phyloP scores from a whole-genome alignment of 139 green algal species.

The Micromonas commoda region DNA sequence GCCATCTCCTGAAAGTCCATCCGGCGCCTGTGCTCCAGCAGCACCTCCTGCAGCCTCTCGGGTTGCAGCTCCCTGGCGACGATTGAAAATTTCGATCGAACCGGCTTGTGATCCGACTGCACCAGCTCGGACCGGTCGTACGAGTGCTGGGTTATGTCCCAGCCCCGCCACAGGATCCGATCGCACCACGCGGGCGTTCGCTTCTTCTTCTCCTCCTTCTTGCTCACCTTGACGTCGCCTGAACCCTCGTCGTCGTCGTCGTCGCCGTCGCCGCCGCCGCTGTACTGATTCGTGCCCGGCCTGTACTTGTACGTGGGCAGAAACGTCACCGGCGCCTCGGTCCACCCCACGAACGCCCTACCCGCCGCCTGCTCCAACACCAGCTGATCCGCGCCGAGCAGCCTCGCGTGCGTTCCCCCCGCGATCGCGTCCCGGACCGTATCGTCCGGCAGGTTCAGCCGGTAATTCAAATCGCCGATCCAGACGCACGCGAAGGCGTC shows the following conservation, averaged over 20 bases:
- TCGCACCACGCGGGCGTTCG: constrained; percentile 74
- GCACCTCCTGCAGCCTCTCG: constrained; percentile 41
- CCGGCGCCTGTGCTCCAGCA: constrained; percentile 39
- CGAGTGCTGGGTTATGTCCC: constrained; percentile 57
- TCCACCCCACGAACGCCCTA: constrained; percentile 57
- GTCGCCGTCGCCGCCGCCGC: constrained; percentile 10
- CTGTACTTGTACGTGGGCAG: constrained; percentile 92
- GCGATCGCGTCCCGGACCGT: constrained; percentile 26
- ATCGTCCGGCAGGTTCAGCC: constrained; percentile 41
- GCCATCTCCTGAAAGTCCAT: constrained; percentile 50
- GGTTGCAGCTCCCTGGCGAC: constrained; percentile 1
- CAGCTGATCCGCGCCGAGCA: constrained; percentile 60
- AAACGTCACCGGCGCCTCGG: constrained; percentile 72
- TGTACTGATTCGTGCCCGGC: constrained; percentile 54
- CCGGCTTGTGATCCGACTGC: constrained; percentile 62
- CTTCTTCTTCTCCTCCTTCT: constrained; percentile 50
- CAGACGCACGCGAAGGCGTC: constrained; percentile 55
- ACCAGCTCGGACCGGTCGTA: not conserved
- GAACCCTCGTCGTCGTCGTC: not conserved
- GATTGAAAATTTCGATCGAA: constrained; percentile 48
- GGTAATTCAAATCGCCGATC: constrained; percentile 89
- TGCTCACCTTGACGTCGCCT: not conserved
- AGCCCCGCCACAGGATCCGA: constrained; percentile 56
- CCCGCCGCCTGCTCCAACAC: constrained; percentile 43
- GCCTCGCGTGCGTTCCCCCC: constrained; percentile 30